These are phyloP conservation scores for Daldinia vernicosa DNA, from an alignment of 495 filamentous ascomycete genomes.

Conservation along the genomic window DNA sequence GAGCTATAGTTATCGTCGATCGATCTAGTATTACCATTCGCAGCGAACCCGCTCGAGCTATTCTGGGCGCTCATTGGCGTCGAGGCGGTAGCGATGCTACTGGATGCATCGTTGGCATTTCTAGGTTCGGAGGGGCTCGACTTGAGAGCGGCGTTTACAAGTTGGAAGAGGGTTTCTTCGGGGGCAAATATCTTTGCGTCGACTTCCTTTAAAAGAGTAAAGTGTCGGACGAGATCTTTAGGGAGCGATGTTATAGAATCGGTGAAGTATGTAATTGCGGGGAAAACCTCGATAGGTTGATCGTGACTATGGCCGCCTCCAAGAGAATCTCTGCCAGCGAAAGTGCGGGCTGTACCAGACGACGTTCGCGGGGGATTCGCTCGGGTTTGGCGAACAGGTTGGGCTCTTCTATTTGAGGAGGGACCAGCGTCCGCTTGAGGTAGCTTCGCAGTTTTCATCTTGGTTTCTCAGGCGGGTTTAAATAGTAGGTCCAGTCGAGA, in stretches of 20 bases:
- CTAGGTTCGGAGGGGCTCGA: constrained; percentile 60
- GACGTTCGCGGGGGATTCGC: constrained; percentile 61
- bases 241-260: constrained; percentile 92
- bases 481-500: constrained; percentile 14
- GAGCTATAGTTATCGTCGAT: constrained; percentile 51
- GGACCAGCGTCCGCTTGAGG: constrained; percentile 51
- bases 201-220: constrained; percentile 93
- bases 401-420: constrained; percentile 62
- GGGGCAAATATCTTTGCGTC: constrained; percentile 90
- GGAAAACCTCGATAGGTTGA: constrained; percentile 75
- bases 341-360: constrained; percentile 53
- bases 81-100: constrained; percentile 52
- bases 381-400: constrained; percentile 68
- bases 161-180: constrained; percentile 73
- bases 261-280: constrained; percentile 92
- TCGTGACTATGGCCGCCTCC: constrained; percentile 53
- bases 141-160: constrained; percentile 72
- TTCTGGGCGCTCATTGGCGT: constrained; percentile 56
- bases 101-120: constrained; percentile 53
- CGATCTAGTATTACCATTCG: constrained; percentile 47
- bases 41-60: constrained; percentile 52
- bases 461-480: constrained; percentile 18
- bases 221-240: constrained; percentile 92
- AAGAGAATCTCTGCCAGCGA: constrained; percentile 52
- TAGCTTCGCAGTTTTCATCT: constrained; percentile 64